Evolutionary conservation across 208 protist genomes (phyloP).

Genomic region (Plasmodiophora brassicae): DNA sequence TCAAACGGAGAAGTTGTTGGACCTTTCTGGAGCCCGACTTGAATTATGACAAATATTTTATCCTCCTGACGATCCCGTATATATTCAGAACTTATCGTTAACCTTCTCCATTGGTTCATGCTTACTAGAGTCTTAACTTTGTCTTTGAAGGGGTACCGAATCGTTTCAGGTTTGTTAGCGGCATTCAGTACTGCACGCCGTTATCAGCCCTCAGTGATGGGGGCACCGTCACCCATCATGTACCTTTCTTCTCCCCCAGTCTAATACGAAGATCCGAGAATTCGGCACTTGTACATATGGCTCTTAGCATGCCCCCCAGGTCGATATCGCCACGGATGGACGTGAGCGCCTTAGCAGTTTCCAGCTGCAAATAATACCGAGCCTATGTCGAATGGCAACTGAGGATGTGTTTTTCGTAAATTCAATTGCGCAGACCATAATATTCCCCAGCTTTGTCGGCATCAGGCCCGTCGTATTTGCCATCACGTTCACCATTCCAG

Average conservation of each 20-base stretch:
- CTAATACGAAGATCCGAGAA: neutral
- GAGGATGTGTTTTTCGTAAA: neutral
- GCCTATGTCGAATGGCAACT: neutral
- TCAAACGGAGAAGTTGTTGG: neutral
- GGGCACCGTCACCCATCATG: too few relatives aligned
- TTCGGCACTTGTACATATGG: neutral
- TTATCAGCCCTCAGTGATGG: too few relatives aligned
- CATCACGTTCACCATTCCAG: neutral
- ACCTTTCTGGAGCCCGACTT: neutral
- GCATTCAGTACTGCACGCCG: neutral
- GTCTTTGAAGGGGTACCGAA: neutral
- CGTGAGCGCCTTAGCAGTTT: neutral
- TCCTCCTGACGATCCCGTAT: neutral
- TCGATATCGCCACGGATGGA: neutral
- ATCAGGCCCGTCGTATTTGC: neutral
- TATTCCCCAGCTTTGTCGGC: neutral
- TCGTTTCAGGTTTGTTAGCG: neutral
- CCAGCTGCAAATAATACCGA: neutral
- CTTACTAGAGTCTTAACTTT: constrained; percentile 1
- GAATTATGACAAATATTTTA: neutral
- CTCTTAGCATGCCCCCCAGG: neutral
- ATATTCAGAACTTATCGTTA: neutral
- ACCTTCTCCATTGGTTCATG: too few relatives aligned
- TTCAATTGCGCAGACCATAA: neutral
- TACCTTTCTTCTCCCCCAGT: neutral